Base-by-base conservation (phyloP, 2,329 filamentous ascomycete genomes). In the Colletotrichum sp. region DNA sequence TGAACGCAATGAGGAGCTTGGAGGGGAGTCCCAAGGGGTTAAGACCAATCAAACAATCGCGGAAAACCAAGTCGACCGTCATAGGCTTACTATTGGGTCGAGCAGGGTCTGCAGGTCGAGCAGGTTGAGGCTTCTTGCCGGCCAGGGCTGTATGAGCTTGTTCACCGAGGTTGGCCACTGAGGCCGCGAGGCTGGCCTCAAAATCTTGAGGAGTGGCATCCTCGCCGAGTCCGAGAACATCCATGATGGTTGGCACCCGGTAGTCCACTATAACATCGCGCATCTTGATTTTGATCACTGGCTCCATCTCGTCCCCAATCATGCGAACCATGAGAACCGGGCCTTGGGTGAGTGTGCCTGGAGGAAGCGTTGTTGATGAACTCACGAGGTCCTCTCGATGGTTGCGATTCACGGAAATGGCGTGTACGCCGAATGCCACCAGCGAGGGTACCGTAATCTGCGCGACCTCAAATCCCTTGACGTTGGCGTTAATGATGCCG, bases 231-330 rank as follows among this genome's bases (percentile, higher is more conserved):
- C 92, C 93, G 8, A 98, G 89, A 7, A 98, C 84, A 68, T 95
- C 95, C 88, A 98, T 93, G 1, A 98, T 84, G 0, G 94, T 95
- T 0, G 95, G 91, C 5, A 98, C 94, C 18, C 94, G 93, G 82
- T 99, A 99, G 82, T 99, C 97, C n/a, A 95, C 84, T 74, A 92
- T 93, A 6, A 98, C 79, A 76, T 98, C 96, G 83, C 94, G 94
- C 56, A 98, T 86, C 82, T 98, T 97, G 73, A 98, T 83, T 82
- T 97, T 98, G 78, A 98, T 88, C 8, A 95, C 92, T 0, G 97
- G 96, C 77, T 98, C 96, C 85, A 97, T 95, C 82, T 98, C 96
- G 81, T 98, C 96, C 0, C 95, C 95, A 78, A 99, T 94, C 86
- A 98, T 94, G 65, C 97, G 91, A 74, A 94, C 91, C 93, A 98